A percentile compares a stretch with the other conserved stretches of the same genome.
These are phyloP conservation scores for Endoconidiophora polonica DNA, from an alignment of 2,329 filamentous ascomycete species.

Conservation along the genomic window DNA sequence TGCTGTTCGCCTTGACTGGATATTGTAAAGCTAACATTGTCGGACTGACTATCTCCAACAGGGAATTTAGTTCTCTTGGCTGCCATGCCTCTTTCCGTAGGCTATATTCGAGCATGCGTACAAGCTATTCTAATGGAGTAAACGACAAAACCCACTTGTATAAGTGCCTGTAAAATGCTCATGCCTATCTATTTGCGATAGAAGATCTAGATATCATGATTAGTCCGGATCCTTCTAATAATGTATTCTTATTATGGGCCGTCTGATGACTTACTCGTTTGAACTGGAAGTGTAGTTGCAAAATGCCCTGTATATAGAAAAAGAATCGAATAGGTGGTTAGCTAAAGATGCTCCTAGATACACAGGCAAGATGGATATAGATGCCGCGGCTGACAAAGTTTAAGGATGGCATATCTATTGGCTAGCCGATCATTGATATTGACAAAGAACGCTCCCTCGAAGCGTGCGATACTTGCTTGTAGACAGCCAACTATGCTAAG, in stretches of 20 bases:
- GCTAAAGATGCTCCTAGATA: not conserved
- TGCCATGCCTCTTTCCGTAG: not conserved
- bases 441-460: too few species aligned
- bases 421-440: too few species aligned
- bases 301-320: constrained; percentile 49
- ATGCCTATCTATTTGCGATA: constrained; percentile 32
- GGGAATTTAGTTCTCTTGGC: not conserved
- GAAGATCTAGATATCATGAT: constrained; percentile 28
- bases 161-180: not conserved
- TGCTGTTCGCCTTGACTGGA: too few species aligned
- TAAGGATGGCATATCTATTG: too few species aligned
- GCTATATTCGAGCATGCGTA: too few species aligned
- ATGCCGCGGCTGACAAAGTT: too few species aligned
- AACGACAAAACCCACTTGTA: not conserved
- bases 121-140: not conserved
- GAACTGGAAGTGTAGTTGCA: constrained; percentile 96
- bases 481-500: too few species aligned
- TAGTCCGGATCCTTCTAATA: constrained; percentile 1
- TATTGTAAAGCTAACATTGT: not conserved
- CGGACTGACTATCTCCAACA: not conserved
- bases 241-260: not conserved
- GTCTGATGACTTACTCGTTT: constrained; percentile 59
- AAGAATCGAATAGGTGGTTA: constrained; percentile 12
- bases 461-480: too few species aligned
- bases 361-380: too few species aligned